Conservation (phyloP, 2,329 filamentous ascomycete species). For the Phyllosticta ampelicida region DNA sequence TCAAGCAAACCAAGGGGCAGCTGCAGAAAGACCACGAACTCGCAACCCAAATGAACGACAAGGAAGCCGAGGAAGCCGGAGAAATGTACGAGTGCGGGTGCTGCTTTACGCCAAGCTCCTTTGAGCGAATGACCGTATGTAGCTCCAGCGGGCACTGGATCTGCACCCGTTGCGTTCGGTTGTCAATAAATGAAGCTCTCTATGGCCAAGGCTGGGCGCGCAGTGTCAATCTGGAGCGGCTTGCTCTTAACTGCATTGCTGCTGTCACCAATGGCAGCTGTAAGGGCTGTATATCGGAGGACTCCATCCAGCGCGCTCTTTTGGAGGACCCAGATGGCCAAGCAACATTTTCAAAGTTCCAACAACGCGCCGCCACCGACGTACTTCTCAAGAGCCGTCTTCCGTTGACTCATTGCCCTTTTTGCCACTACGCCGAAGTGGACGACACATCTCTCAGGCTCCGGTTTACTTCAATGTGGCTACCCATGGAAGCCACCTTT, state of each 20-base stretch:
- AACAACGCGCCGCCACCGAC: conserved; percentile 69
- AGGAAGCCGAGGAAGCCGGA: conserved; percentile 35
- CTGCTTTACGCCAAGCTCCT: conserved; percentile 60
- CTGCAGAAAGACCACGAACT: conserved; percentile 29
- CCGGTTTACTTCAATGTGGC: conserved; percentile 5
- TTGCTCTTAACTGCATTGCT: conserved; percentile 75
- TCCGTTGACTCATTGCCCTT: conserved; percentile 74
- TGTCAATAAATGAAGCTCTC: conserved; percentile 72
- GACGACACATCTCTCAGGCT: conserved; percentile 39
- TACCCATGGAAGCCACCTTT: conserved; percentile 30
- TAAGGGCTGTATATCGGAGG: conserved; percentile 56
- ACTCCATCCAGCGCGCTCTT: conserved; percentile 64
- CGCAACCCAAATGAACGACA: conserved; percentile 38
- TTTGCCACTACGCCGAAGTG: conserved; percentile 83
- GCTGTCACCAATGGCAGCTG: conserved; percentile 53
- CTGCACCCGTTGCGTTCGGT: conserved; percentile 72
- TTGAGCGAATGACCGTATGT: conserved; percentile 68
- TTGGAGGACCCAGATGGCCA: conserved; percentile 55
- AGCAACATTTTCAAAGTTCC: conserved; percentile 63
- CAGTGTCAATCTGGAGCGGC: conserved; percentile 60
- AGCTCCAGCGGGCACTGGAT: conserved; percentile 58
- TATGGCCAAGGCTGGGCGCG: conserved; percentile 89
- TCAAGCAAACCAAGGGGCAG: conserved; percentile 28
- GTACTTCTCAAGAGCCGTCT: conserved; percentile 61
- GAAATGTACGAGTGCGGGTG: conserved; percentile 61